Conservation (phyloP, 2,329 filamentous ascomycete genomes). For the Raffaelea deltoideospora region DNA sequence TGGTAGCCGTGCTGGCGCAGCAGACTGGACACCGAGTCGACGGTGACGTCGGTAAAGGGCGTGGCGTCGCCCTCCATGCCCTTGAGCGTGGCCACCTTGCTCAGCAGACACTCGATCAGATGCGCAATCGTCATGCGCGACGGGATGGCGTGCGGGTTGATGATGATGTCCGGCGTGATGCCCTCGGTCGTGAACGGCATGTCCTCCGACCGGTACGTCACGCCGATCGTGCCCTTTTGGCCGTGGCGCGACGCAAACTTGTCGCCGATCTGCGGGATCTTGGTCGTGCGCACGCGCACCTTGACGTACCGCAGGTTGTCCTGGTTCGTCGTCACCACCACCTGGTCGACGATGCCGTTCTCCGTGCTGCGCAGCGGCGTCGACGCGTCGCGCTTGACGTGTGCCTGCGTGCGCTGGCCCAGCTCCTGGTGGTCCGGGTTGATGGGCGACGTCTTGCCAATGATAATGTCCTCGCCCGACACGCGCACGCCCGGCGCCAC, state of each 20-base stretch:
- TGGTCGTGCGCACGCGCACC: constrained; percentile 91
- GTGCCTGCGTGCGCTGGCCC: constrained; percentile 76
- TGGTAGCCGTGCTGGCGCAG: constrained; percentile 87
- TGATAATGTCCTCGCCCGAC: constrained; percentile 96
- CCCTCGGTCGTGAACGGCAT: constrained; percentile 96
- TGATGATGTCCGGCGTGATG: constrained; percentile 89
- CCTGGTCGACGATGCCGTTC: constrained; percentile 89
- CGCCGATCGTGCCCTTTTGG: constrained; percentile 98
- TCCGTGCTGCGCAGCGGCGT: constrained; percentile 91
- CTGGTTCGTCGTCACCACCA: constrained; percentile 84
- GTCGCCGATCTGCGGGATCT: constrained; percentile 96
- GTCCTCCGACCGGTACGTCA: constrained; percentile 93
- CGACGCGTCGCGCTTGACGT: constrained; percentile 89
- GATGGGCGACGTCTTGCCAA: constrained; percentile 94
- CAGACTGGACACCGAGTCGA: constrained; percentile 79
- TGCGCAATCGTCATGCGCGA: constrained; percentile 99
- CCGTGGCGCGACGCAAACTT: constrained; percentile 99
- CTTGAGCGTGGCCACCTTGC: constrained; percentile 86
- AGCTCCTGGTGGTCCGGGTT: constrained; percentile 85
- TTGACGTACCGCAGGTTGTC: constrained; percentile 95
- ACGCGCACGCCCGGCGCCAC: constrained; percentile 88
- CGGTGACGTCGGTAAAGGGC: constrained; percentile 93
- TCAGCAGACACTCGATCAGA: constrained; percentile 85
- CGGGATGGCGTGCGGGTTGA: constrained; percentile 99
- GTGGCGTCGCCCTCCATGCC: constrained; percentile 96